Conservation (phyloP, 2,329 filamentous ascomycete species). For the Fonsecaea erecta region DNA sequence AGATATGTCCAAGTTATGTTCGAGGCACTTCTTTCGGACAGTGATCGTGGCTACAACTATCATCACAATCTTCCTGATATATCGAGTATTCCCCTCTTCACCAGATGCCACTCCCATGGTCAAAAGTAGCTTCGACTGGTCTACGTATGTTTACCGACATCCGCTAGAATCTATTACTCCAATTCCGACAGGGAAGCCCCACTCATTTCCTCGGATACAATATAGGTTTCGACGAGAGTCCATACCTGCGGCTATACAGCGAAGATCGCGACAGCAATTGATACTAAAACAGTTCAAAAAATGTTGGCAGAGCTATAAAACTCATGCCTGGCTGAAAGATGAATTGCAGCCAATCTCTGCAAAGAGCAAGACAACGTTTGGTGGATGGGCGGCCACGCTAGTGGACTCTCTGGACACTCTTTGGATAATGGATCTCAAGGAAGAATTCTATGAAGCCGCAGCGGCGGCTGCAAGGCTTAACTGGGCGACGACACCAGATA, state of each 20-base stretch:
- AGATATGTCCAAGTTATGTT: conserved; percentile 2
- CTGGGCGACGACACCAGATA: conserved; percentile 50
- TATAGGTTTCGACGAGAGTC: conserved; percentile 38
- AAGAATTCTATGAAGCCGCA: conserved; percentile 62
- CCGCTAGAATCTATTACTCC: conserved; percentile 12
- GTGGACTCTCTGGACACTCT: conserved; percentile 66
- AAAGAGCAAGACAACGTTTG: conserved; percentile 60
- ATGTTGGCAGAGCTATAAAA: conserved; percentile 64
- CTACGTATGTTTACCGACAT: conserved; percentile 7
- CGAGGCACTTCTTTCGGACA: not conserved
- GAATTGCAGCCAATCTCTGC: conserved; percentile 64
- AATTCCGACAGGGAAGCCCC: conserved; percentile 37
- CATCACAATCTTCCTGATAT: not conserved
- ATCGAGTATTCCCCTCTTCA: not conserved
- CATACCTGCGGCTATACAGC: not conserved
- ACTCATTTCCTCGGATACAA: conserved; percentile 40
- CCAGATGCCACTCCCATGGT: not conserved
- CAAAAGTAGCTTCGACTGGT: conserved; percentile 15
- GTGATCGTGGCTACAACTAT: not conserved
- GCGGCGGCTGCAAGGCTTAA: conserved; percentile 58
- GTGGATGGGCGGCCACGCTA: conserved; percentile 65
- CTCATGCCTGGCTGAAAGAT: conserved; percentile 66
- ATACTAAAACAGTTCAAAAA: conserved; percentile 58
- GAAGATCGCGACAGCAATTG: conserved; percentile 44
- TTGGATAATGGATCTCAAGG: conserved; percentile 64